Evolutionary conservation across 108 stramenopile genomes (phyloP).

Genomic region (Chaetoceros tenuissimus): DNA sequence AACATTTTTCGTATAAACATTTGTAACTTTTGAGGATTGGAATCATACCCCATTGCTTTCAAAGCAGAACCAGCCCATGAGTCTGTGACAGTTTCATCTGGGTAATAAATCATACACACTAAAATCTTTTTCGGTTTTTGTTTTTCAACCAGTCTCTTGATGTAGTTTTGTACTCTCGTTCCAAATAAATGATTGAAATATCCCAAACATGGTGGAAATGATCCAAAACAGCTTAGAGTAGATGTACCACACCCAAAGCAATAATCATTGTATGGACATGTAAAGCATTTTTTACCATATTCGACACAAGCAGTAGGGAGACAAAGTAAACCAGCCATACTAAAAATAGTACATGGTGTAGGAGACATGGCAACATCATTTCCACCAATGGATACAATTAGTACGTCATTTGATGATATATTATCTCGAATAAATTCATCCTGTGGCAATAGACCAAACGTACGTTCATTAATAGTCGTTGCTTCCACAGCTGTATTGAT

Average conservation of each 20-base stretch:
- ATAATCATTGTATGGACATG: conserved; percentile 39
- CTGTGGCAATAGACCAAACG: conserved; percentile 42
- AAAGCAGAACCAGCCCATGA: conserved; percentile 82
- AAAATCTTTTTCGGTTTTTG: conserved; percentile 72
- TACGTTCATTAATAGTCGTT: conserved; percentile 62
- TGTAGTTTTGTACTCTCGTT: conserved; percentile 62
- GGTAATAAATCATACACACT: conserved; percentile 88
- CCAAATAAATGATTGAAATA: conserved; percentile 80
- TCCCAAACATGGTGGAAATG: conserved; percentile 64
- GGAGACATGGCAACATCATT: conserved; percentile 83
- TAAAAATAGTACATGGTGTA: conserved; percentile 57
- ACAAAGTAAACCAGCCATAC: conserved; percentile 40
- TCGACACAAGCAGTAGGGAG: conserved; percentile 46
- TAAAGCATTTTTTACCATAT: conserved; percentile 25
- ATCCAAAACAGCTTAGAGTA: conserved; percentile 23
- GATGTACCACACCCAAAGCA: conserved; percentile 78
- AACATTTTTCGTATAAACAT: conserved; percentile 58
- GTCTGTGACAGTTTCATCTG: conserved; percentile 55
- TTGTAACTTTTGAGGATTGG: conserved; percentile 59
- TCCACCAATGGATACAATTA: conserved; percentile 78
- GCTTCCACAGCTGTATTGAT: conserved; percentile 45
- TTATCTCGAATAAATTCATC: conserved; percentile 76
- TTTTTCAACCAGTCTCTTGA: conserved; percentile 53
- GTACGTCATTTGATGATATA: conserved; percentile 49
- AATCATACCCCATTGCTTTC: conserved; percentile 65